Evolutionary conservation across 106 monocot genomes (phyloP).

Genomic region (Gastrodia elata): DNA sequence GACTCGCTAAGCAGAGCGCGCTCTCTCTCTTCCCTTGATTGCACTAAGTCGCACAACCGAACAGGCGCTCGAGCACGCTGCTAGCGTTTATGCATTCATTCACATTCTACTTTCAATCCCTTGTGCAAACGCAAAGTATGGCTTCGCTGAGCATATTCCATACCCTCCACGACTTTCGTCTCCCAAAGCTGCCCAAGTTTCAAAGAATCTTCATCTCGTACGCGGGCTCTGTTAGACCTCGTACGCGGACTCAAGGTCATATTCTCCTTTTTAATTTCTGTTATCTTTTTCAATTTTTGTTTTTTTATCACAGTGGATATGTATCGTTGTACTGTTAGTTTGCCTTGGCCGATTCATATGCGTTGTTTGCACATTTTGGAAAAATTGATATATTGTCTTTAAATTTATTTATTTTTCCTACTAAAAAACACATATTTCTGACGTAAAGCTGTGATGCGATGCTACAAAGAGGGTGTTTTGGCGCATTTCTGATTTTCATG

Average conservation of each 20-base stretch:
- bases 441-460: not conserved
- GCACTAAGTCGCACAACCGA: not conserved
- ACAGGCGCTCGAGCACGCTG: not conserved
- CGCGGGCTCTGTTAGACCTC: slow-evolving; percentile 29
- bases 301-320: not conserved
- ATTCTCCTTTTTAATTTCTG: not conserved
- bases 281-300: not conserved
- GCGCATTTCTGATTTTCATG: not conserved
- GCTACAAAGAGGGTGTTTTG: not conserved
- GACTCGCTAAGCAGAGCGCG: not conserved
- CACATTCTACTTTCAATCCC: not conserved
- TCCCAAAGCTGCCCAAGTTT: slow-evolving; percentile 16
- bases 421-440: not conserved
- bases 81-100: not conserved
- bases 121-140: slow-evolving; percentile 14
- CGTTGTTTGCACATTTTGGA: not conserved
- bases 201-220: slow-evolving; percentile 14
- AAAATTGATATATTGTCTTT: not conserved
- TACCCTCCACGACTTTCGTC: slow-evolving; percentile 42
- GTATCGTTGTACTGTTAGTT: not conserved
- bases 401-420: not conserved
- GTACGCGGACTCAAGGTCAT: slow-evolving; percentile 29
- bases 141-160: slow-evolving; percentile 32
- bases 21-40: not conserved
- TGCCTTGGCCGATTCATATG: not conserved